Evolutionary conservation across 2,329 filamentous ascomycete species (phyloP), one percentile per base, ranked within the genome.

Genomic region (Phyllosticta paracitricarpa): DNA sequence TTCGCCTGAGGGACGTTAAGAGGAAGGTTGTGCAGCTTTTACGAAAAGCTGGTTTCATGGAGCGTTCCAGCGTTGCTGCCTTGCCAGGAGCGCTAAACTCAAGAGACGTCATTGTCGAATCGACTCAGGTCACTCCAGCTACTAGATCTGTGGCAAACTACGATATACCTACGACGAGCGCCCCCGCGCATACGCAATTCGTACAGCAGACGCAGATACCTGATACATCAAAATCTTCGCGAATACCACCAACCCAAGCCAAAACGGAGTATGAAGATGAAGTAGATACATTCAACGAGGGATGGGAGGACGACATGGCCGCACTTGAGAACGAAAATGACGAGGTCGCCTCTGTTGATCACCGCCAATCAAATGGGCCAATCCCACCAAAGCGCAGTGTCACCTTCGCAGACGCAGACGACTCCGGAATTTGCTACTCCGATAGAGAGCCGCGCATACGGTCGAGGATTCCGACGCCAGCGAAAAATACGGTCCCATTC

Each of bases 181-280:
- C 9, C 9, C 54, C 9, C 10, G 22, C 22, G 22, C 52, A 54
- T 12, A 74, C 72, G 17, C 71, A 74, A 62, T 72, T 68, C 51
- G 63, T 69, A 8, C 72, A 68, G 58, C 68, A 69, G 52, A 72
- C 68, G 7, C 72, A 74, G 33, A 58, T 68, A 35, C 62, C 66
- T n/a, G 61, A 63, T n/a, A 66, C 63, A 40, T 66, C n/a, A n/a
- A n/a, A 19, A 6, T 48, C n/a, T n/a, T 3, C 14, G 40, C 40
- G 12, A n/a, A 2, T 2, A 4, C 40, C 7, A 48, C 7, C 17
- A 48, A n/a, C 14, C 17, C 12, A n/a, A n/a, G 14, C 40, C 17
- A 7, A 17, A 48, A 17, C 40, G 17, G 6, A 7, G 14, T 5
- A 8, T 30, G 40, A 48, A 5, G n/a, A 48, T 48, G 40, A 48